Evolutionary conservation across 164 flowering plant species (phyloP).

Genomic region (Chloranthus sessilifolius): DNA sequence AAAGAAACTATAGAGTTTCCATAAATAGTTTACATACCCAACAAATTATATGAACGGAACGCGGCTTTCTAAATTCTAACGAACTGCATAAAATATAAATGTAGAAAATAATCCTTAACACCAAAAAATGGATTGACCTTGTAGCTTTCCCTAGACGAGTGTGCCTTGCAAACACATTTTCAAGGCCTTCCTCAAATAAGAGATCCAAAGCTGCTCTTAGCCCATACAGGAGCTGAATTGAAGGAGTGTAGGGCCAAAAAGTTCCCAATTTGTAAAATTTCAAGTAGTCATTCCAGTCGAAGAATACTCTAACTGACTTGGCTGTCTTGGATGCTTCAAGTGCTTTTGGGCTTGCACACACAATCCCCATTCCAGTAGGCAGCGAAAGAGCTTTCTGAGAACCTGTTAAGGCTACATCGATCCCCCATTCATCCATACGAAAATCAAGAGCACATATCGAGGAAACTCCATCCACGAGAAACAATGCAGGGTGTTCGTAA

Average conservation of each 20-base stretch:
- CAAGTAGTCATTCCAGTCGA: conserved; percentile 94
- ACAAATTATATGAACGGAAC: too few species aligned
- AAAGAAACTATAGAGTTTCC: too few species aligned
- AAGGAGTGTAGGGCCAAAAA: conserved; percentile 98
- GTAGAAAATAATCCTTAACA: too few species aligned
- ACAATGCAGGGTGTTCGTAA: conserved; percentile 82
- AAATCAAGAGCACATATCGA: conserved; percentile 96
- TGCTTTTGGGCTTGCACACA: conserved; percentile 95
- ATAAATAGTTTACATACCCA: too few species aligned
- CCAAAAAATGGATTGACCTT: conserved; percentile 31
- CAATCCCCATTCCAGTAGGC: conserved; percentile 95
- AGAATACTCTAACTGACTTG: conserved; percentile 84
- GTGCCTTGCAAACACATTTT: conserved; percentile 88
- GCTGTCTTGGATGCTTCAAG: conserved; percentile 86
- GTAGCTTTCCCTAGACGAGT: conserved; percentile 80
- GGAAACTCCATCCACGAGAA: conserved; percentile 95
- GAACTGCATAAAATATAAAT: not conserved
- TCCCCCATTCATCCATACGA: conserved; percentile 99
- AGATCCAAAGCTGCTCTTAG: conserved; percentile 91
- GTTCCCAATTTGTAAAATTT: conserved; percentile 92
- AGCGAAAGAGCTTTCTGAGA: conserved; percentile 97
- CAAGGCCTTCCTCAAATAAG: conserved; percentile 92
- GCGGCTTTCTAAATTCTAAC: too few species aligned
- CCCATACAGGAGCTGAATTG: conserved; percentile 88
- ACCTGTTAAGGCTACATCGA: conserved; percentile 94